Evolutionary conservation across 495 filamentous ascomycete species (phyloP).

Genomic region (Hypoxylon rickii): DNA sequence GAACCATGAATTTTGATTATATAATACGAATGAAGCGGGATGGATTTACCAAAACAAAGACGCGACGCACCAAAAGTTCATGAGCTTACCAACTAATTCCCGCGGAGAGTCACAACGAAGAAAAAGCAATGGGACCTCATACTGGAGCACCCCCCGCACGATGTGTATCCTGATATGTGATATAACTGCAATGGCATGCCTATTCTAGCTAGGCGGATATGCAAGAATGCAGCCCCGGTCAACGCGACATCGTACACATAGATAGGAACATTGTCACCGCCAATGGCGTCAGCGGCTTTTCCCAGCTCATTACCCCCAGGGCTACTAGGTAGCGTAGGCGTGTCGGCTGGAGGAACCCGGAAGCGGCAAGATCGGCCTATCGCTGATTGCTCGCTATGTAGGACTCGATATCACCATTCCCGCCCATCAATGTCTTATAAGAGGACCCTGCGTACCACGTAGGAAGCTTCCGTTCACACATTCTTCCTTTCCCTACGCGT

Average conservation of each 20-base stretch:
- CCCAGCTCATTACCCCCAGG: constrained; percentile 24
- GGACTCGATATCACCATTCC: too few relatives aligned
- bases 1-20: too few relatives aligned
- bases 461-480: neutral
- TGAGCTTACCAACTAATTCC: too few relatives aligned
- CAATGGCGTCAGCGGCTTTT: constrained; percentile 30
- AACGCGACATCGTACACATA: constrained; percentile 13
- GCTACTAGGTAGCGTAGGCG: constrained; percentile 11
- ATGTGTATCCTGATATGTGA: neutral
- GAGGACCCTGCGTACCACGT: too few relatives aligned
- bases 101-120: too few relatives aligned
- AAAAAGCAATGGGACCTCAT: constrained; percentile 13
- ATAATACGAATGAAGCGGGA: too few relatives aligned
- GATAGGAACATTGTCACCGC: constrained; percentile 17
- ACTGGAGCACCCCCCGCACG: constrained; percentile 24
- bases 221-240: constrained; percentile 5
- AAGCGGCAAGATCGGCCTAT: too few relatives aligned
- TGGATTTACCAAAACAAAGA: too few relatives aligned
- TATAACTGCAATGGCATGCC: constrained; percentile 30
- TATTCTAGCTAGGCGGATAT: constrained; percentile 23
- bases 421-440: constrained; percentile 19
- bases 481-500: constrained; percentile 5
- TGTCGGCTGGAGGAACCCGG: constrained; percentile 12
- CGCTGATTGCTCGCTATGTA: too few relatives aligned
- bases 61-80: too few relatives aligned